Percentiles rank a stretch among this genome's conserved stretches.
phyloP scores from a whole-genome alignment of 1,139 yeast genomes.

The Fermentozyma sake region DNA sequence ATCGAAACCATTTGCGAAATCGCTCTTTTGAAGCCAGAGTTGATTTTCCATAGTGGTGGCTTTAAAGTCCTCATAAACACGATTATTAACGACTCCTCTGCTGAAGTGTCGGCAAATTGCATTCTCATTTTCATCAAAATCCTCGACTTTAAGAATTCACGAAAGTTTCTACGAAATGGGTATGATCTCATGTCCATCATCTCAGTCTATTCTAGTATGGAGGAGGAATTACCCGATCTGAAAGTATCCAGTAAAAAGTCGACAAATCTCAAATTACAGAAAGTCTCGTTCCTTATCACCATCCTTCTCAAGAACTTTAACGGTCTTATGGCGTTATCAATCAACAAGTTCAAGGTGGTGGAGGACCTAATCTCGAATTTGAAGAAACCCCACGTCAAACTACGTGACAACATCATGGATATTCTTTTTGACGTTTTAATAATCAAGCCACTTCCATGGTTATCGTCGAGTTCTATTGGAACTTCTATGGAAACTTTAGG shows the following conservation, averaged over 20 bases:
- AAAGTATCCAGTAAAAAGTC: constrained; percentile 4
- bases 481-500: constrained; percentile 18
- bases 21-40: constrained; percentile 55
- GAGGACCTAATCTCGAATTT: constrained; percentile 60
- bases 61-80: constrained; percentile 54
- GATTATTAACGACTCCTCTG: constrained; percentile 55
- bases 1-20: constrained; percentile 73
- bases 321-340: constrained; percentile 67
- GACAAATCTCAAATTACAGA: constrained; percentile 44
- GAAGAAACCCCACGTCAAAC: constrained; percentile 47
- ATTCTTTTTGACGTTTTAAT: constrained; percentile 64
- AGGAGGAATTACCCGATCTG: constrained; percentile 16
- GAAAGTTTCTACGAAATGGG: constrained; percentile 57
- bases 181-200: constrained; percentile 61
- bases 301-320: constrained; percentile 67
- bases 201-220: constrained; percentile 42
- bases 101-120: constrained; percentile 52
- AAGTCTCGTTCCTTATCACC: constrained; percentile 58
- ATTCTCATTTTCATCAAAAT: constrained; percentile 54
- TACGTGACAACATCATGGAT: constrained; percentile 67
- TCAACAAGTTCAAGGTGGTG: constrained; percentile 54
- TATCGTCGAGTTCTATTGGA: constrained; percentile 33
- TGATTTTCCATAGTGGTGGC: constrained; percentile 63
- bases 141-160: constrained; percentile 55
- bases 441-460: constrained; percentile 60